A percentile compares a stretch with the other conserved stretches of the same genome.
phyloP scores from a whole-genome alignment of 2,329 filamentous ascomycete species.

The Magnaporthales sp. region DNA sequence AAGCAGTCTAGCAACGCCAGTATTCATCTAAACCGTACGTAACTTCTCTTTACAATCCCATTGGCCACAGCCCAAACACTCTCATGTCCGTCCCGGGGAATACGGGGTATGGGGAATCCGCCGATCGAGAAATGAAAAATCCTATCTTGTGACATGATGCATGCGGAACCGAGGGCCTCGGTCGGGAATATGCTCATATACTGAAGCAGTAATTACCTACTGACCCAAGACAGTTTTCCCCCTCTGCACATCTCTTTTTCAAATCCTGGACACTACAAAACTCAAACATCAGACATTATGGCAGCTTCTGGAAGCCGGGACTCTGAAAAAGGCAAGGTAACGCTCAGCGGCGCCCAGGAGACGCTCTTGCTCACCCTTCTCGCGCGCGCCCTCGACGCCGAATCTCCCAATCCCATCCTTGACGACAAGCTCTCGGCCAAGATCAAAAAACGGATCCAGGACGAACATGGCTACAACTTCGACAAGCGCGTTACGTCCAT shows the following conservation, averaged over 20 bases:
- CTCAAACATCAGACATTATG: background rate
- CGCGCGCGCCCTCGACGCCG: background rate
- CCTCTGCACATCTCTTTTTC: background rate
- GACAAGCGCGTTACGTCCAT: accelerated
- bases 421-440: background rate
- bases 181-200: background rate
- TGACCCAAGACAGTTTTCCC: too few species aligned
- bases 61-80: background rate
- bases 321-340: background rate
- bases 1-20: background rate
- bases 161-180: background rate
- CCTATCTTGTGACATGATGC: background rate
- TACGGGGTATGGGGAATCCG: too few species aligned
- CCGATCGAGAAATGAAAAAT: too few species aligned
- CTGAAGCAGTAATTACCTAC: too few species aligned
- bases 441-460: background rate
- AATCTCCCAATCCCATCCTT: background rate
- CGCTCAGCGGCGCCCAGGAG: background rate
- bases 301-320: background rate
- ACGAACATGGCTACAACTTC: background rate
- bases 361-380: background rate
- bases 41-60: background rate
- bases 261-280: background rate
- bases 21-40: background rate
- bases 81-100: too few species aligned